Evolutionary conservation across 768 basidiomycete species (phyloP), one percentile per base, ranked within the genome.

Genomic region (Exsudoporus frostii): DNA sequence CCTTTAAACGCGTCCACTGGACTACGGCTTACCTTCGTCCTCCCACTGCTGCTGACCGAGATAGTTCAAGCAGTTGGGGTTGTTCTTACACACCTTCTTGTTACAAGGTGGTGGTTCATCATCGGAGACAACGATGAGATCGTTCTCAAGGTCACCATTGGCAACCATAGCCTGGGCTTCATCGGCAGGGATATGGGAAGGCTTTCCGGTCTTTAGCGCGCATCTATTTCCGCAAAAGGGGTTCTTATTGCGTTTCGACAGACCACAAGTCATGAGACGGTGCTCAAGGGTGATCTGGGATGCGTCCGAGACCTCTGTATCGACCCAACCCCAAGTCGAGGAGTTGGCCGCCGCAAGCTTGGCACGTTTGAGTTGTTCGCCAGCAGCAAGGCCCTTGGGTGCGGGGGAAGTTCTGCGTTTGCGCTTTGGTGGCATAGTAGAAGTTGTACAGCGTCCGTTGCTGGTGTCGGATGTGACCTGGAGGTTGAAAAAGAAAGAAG

Each of bases 41-140:
- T 90, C 86, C 88, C 92, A 96, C 57, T 77, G 76, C 25, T 87
- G 84, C 62, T 91, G 91, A 6, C 91, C 92, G 29, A 97, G 72
- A 71, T 92, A 85, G 66, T 94, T 96, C 49, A 95, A 73, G 68
- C 96, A 97, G 47, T 86, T 82, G 9, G 91, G 89, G 64, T 93
- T 95, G 45, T 70, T 70, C 60, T 80, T 85, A 71, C 96, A 98
- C 6, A 46, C 27, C 54, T 80, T 86, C 61, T 80, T 83, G 53
- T 67, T 75, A 64, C 91, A 92, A 15, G 67, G 61, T 4, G 71
- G 71, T 33, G 61, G 66, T 43, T 88, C 85, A 36, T 87, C 82
- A 50, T 90, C 88, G 1, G 86, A 85, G 34, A 90, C 76, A 19
- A 88, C 73, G 49, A 89, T 86, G 29, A 88, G 68, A 62, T 88